A percentile compares a stretch with the other conserved stretches of the same genome.
Conservation (phyloP, 805 yeast genomes). For the Metschnikowia drakensbergensis region DNA sequence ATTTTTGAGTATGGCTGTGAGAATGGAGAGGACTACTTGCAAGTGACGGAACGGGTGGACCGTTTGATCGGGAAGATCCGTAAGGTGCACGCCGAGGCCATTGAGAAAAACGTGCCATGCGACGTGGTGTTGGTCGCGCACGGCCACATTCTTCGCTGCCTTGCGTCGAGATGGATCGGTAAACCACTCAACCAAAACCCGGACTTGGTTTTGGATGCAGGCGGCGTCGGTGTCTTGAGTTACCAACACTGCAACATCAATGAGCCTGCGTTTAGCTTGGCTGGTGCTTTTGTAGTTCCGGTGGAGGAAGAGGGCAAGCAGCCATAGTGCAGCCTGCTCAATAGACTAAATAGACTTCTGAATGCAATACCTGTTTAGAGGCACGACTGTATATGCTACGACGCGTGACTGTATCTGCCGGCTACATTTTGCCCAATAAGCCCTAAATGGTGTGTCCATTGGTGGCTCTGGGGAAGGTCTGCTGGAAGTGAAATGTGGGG, state of each 20-base stretch:
- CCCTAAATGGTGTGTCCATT: too few relatives aligned
- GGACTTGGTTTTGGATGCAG: conserved; percentile 83
- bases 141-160: conserved; percentile 87
- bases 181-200: conserved; percentile 63
- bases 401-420: neutral
- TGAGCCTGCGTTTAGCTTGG: conserved; percentile 82
- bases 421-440: neutral
- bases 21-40: conserved; percentile 68
- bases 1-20: conserved; percentile 95
- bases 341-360: neutral
- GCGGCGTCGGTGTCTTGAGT: conserved; percentile 89
- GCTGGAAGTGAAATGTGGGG: neutral
- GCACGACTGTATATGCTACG: too few relatives aligned
- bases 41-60: conserved; percentile 73
- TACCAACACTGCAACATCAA: conserved; percentile 80
- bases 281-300: conserved; percentile 80
- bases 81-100: conserved; percentile 51
- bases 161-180: conserved; percentile 85
- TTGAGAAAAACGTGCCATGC: conserved; percentile 49
- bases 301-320: conserved; percentile 50
- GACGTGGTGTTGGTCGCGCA: conserved; percentile 87
- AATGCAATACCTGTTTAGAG: too few relatives aligned
- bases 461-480: too few relatives aligned
- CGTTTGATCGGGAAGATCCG: conserved; percentile 62
- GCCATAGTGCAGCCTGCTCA: conserved; percentile 1